phyloP scores from a whole-genome alignment of 441 rosid genomes.

The Daphne laureola region DNA sequence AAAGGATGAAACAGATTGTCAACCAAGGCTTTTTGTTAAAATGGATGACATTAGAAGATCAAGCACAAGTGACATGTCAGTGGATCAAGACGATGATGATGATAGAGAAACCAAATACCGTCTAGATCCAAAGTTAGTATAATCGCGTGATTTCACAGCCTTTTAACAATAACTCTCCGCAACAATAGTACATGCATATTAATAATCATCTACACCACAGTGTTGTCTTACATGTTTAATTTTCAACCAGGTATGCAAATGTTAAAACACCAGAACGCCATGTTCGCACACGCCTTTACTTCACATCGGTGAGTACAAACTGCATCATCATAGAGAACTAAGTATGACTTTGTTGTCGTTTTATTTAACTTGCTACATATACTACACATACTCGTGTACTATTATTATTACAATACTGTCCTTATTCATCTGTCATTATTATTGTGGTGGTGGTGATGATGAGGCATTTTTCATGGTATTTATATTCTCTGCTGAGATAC shows the following conservation, averaged over 20 bases:
- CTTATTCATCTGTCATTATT: too few species aligned
- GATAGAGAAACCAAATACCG: conserved; percentile 97
- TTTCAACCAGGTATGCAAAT: conserved; percentile 75
- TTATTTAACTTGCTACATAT: not conserved
- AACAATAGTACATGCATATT: conserved; percentile 7
- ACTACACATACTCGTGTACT: too few species aligned
- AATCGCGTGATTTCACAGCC: conserved; percentile 3
- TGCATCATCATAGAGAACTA: not conserved
- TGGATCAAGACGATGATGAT: conserved; percentile 89
- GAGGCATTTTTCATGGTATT: too few species aligned
- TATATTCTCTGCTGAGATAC: too few species aligned
- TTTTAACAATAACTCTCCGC: not conserved
- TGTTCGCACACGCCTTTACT: conserved; percentile 96
- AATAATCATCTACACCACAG: not conserved
- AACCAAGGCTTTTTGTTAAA: conserved; percentile 41
- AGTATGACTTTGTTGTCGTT: too few species aligned
- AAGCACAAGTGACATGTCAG: conserved; percentile 58
- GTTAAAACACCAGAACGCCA: conserved; percentile 99
- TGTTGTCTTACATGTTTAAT: conserved; percentile 1
- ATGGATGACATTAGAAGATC: conserved; percentile 63
- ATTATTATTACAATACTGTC: too few species aligned
- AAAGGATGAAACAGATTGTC: conserved; percentile 49
- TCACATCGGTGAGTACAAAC: conserved; percentile 81
- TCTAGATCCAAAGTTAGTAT: conserved; percentile 79
- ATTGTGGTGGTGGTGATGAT: too few species aligned